Evolutionary conservation across 305 asterid species (phyloP).

Genomic region (Fraxinus floribunda): DNA sequence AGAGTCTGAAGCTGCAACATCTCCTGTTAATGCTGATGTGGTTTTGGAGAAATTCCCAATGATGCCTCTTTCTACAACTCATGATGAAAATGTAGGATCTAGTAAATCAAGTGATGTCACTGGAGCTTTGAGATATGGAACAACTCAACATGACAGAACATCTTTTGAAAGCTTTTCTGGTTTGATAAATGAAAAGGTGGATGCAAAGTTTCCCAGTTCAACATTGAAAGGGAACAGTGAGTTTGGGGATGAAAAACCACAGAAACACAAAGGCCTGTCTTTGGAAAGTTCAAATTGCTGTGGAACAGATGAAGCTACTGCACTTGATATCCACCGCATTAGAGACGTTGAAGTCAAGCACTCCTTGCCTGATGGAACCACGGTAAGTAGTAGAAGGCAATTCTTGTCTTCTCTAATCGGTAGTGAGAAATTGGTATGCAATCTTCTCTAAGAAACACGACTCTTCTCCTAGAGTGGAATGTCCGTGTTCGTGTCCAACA

Average conservation of each 20-base stretch:
- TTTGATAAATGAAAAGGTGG: constrained; percentile 19
- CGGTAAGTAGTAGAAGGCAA: constrained; percentile 29
- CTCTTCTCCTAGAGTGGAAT: background rate
- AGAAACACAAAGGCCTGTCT: constrained; percentile 25
- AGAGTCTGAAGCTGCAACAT: constrained; percentile 28
- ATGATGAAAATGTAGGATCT: constrained; percentile 36
- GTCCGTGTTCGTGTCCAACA: background rate
- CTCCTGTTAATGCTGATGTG: constrained; percentile 35
- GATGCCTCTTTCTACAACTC: constrained; percentile 44
- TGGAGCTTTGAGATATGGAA: constrained; percentile 29
- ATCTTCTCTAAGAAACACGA: background rate
- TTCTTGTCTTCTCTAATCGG: background rate
- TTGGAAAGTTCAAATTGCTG: constrained; percentile 27
- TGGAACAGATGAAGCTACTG: constrained; percentile 2
- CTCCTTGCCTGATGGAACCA: constrained; percentile 26
- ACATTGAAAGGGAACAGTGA: constrained; percentile 18
- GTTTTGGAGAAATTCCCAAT: constrained; percentile 77
- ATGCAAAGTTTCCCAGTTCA: constrained; percentile 26
- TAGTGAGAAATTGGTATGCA: background rate
- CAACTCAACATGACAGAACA: constrained; percentile 26
- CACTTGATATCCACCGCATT: constrained; percentile 15
- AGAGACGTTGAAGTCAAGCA: constrained; percentile 31
- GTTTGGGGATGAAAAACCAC: constrained; percentile 24
- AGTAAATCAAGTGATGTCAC: constrained; percentile 27
- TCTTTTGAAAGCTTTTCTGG: constrained; percentile 23